Base-by-base conservation (phyloP, 2,329 filamentous ascomycete species). In the Ascochyta fabae region DNA sequence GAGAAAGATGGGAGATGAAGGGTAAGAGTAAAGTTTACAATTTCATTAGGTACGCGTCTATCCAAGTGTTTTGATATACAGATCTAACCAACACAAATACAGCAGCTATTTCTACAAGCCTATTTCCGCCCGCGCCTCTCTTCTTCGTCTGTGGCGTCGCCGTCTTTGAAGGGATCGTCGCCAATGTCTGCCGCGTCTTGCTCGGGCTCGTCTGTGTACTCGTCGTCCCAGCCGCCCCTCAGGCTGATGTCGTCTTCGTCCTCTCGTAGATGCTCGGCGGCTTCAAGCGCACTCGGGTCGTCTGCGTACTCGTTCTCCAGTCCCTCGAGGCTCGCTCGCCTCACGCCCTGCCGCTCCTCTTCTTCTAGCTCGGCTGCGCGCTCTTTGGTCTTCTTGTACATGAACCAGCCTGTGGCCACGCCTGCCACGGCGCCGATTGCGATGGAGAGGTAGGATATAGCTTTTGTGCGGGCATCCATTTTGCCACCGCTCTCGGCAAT, bases 401-500 rank as follows among this genome's bases (percentile, higher is more conserved):
- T 96, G 76, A 96, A 82, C 76, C 87, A 89, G 15, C 92, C 94
- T 2, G 95, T 92, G 24, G 80, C 83, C 22, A 89, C 78, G 41
- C 95, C 95, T 12, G 96, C 79, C 22, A 85, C 69, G 45, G 85
- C 84, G 26, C 91, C 90, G 54, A 93, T 75, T 13, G 86, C 71
- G 75, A 98, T 97, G 77, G 87, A 89, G 23, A 88, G 75, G 73
- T 96, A 96, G 77, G 95, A 96, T 67, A 98, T 80, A 26, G 86
- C 83, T 74, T 93, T 95, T 60, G 91, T 90, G 60, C 83, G 83
- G 3, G 84, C 77, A 57, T 90, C 87, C 94, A 98, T 97, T 64
- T 89, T 85, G 70, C 91, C 91, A 60, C 88, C 90, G 53, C 86
- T 84, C 67, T 96, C 90, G n/a, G 90, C 91, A 31, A 99, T 86